Percentiles rank a stretch among this genome's conserved stretches.
These are phyloP conservation scores for Gonapodya prolifera DNA, from an alignment of 192 early-diverging fungal genomes.

Conservation along the genomic window DNA sequence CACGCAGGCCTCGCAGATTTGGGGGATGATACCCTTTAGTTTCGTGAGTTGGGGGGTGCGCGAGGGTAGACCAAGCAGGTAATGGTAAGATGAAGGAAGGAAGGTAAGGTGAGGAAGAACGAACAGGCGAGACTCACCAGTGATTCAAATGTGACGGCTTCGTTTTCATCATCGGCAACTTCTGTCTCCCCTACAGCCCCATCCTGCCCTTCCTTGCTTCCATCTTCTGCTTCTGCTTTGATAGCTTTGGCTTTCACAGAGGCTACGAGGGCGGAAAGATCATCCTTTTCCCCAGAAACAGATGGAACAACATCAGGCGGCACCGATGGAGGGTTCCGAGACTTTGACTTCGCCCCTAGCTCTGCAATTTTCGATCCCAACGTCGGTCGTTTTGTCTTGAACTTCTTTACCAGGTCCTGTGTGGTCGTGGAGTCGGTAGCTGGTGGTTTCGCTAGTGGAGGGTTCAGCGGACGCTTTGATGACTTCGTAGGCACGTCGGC, in stretches of 20 bases:
- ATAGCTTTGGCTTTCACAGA: neutral
- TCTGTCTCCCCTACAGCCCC: neutral
- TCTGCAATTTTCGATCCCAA: neutral
- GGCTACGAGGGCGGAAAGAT: neutral
- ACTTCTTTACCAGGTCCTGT: neutral
- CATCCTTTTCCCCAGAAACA: neutral
- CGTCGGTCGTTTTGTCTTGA: neutral
- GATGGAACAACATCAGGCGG: neutral
- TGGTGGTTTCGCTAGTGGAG: neutral
- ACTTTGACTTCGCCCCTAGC: neutral
- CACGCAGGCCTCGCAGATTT: slow-evolving; percentile 78
- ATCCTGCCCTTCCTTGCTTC: neutral
- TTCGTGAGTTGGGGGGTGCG: too few relatives aligned
- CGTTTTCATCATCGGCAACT: neutral
- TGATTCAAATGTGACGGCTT: neutral
- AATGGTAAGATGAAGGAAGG: neutral
- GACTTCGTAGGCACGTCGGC: neutral
- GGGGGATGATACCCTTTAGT: slow-evolving; percentile 65
- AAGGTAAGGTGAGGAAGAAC: too few relatives aligned
- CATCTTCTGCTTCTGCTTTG: neutral
- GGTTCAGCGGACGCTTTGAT: neutral
- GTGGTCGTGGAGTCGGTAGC: neutral
- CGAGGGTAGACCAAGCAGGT: too few relatives aligned
- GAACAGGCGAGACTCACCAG: neutral
- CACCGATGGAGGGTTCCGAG: neutral